Evolutionary conservation across 441 rosid genomes (phyloP).

Genomic region (Francoa sonchifolia): DNA sequence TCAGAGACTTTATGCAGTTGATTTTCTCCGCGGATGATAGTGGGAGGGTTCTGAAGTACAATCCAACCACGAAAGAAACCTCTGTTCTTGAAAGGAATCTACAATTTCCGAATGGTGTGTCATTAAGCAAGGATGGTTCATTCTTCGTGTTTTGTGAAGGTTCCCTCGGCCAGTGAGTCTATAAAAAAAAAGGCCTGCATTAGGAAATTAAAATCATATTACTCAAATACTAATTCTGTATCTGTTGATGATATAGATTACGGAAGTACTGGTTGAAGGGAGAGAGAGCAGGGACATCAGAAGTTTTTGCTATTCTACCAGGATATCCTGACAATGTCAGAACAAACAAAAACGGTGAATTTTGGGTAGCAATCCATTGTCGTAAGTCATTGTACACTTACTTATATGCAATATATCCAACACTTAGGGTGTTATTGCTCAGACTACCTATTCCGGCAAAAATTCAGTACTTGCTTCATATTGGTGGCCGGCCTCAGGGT

Average conservation of each 20-base stretch:
- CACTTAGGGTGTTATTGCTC: constrained; percentile 41
- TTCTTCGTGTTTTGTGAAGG: constrained; percentile 64
- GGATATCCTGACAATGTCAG: constrained; percentile 80
- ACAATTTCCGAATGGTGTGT: constrained; percentile 73
- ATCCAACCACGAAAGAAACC: constrained; percentile 49
- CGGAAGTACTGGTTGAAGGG: constrained; percentile 76
- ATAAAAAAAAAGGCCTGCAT: no score
- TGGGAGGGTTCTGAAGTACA: constrained; percentile 70
- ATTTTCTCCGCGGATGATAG: constrained; percentile 50
- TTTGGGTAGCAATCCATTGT: constrained; percentile 77
- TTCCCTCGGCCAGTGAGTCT: constrained; percentile 43
- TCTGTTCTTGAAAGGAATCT: constrained; percentile 44
- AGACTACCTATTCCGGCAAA: constrained; percentile 55
- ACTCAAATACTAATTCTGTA: background rate
- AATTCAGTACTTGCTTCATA: constrained; percentile 38
- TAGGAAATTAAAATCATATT: no score
- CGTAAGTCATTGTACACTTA: constrained; percentile 30
- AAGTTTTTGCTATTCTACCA: constrained; percentile 56
- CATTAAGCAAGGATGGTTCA: constrained; percentile 78
- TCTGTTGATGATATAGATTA: constrained; percentile 27
- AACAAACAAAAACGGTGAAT: constrained; percentile 61
- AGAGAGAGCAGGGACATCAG: constrained; percentile 59
- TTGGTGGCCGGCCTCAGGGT: constrained; percentile 40
- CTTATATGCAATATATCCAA: constrained; percentile 29
- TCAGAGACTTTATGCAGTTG: constrained; percentile 78